These are phyloP conservation scores for Simmondsia chinensis DNA, from an alignment of 148 eudicot genomes.

Conservation along the genomic window DNA sequence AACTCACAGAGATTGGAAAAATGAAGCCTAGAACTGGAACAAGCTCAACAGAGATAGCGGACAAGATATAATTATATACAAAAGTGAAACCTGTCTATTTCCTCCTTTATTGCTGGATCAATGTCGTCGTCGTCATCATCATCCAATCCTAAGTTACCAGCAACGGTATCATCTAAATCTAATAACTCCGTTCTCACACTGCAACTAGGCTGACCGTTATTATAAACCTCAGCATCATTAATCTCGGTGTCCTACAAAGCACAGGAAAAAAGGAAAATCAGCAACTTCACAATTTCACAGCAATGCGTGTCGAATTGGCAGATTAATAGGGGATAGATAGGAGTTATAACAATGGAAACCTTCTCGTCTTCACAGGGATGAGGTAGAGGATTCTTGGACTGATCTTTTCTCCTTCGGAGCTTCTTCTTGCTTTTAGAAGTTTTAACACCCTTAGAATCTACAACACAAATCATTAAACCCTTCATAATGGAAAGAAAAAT, in stretches of 20 bases:
- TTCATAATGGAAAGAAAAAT: slow-evolving; percentile 1
- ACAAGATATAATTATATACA: too few species aligned
- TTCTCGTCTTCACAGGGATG: slow-evolving; percentile 27
- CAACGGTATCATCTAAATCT: slow-evolving; percentile 29
- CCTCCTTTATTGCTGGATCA: slow-evolving; percentile 67
- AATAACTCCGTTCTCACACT: slow-evolving; percentile 30
- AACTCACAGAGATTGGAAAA: too few species aligned
- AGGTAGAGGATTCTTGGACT: slow-evolving; percentile 36
- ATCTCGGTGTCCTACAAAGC: slow-evolving; percentile 38
- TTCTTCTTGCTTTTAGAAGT: slow-evolving; percentile 73
- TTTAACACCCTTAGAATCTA: slow-evolving; percentile 52
- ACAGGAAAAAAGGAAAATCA: slow-evolving; percentile 3
- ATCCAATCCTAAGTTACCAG: slow-evolving; percentile 43
- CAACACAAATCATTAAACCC: slow-evolving; percentile 4
- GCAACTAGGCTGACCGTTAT: slow-evolving; percentile 13
- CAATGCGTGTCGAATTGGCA: neutral
- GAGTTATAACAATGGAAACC: slow-evolving; percentile 16
- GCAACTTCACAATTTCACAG: neutral
- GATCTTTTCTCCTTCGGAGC: slow-evolving; percentile 65
- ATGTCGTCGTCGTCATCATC: slow-evolving; percentile 71
- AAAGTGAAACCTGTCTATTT: slow-evolving; percentile 67
- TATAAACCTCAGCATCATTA: slow-evolving; percentile 19
- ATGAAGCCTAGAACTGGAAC: too few species aligned
- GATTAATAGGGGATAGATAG: neutral
- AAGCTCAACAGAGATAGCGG: too few species aligned